phyloP scores from a whole-genome alignment of 805 yeast genomes.

The Wickerhamomyces chaumierensis region DNA sequence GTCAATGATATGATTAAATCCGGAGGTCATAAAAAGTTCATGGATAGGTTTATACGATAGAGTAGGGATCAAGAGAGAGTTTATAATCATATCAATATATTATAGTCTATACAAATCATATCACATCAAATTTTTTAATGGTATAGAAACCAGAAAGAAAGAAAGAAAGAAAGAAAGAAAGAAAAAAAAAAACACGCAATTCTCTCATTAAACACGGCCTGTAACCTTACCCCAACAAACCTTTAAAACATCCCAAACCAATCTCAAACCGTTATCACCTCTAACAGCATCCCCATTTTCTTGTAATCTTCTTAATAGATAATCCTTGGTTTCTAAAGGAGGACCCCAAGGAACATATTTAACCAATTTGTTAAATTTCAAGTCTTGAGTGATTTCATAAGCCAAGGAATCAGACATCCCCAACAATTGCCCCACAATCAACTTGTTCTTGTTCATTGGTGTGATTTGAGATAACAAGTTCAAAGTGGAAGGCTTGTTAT shows the following conservation, averaged over 20 bases:
- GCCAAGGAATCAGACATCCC: slow-evolving; percentile 95
- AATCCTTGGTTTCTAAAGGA: slow-evolving; percentile 85
- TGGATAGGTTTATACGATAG: slow-evolving; percentile 14
- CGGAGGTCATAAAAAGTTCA: slow-evolving; percentile 13
- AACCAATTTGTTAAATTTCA: slow-evolving; percentile 63
- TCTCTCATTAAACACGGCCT: background rate
- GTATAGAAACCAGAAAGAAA: no score
- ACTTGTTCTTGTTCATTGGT: slow-evolving; percentile 35
- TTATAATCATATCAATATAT: no score
- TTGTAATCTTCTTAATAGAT: slow-evolving; percentile 78
- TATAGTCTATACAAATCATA: no score
- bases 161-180: no score
- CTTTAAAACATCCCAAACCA: slow-evolving; percentile 41
- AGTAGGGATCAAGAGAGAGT: no score
- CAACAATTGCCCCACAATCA: slow-evolving; percentile 79
- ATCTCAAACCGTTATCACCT: slow-evolving; percentile 69
- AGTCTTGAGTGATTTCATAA: slow-evolving; percentile 52
- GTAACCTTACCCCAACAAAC: slow-evolving; percentile 11
- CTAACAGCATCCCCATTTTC: slow-evolving; percentile 95
- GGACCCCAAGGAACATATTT: slow-evolving; percentile 99
- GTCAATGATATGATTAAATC: slow-evolving; percentile 20
- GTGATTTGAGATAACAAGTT: slow-evolving; percentile 29
- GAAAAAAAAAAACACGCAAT: no score
- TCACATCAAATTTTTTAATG: no score
- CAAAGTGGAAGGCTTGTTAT: slow-evolving; percentile 74